Conservation (phyloP, 1,284 basidiomycete genomes). For the Apiotrichum laibachii region DNA sequence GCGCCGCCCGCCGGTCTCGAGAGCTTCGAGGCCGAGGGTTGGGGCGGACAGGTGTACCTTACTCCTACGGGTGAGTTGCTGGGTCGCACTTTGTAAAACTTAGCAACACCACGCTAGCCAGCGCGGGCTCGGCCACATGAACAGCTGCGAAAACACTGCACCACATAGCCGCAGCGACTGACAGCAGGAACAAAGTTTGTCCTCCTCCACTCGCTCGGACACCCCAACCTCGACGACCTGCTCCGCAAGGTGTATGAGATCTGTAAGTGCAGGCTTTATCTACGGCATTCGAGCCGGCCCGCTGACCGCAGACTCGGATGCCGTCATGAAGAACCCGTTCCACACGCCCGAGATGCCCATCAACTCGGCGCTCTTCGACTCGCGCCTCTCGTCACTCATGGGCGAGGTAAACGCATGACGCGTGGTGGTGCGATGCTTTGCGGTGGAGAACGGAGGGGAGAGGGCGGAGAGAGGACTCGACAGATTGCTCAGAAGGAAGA, state of each 20-base stretch:
- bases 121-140: too few relatives aligned
- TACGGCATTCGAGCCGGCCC: neutral
- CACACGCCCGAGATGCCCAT: constrained; percentile 99
- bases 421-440: too few relatives aligned
- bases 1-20: constrained; percentile 81
- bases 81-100: too few relatives aligned
- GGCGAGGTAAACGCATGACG: constrained; percentile 28
- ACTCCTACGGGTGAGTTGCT: constrained; percentile 78
- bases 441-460: neutral
- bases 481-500: neutral
- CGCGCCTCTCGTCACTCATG: constrained; percentile 53
- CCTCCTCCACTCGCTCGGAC: constrained; percentile 68
- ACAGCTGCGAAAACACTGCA: too few relatives aligned
- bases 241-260: constrained; percentile 82
- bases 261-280: constrained; percentile 55
- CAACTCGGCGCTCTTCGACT: constrained; percentile 83
- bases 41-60: constrained; percentile 57
- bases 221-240: constrained; percentile 61
- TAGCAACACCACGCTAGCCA: too few relatives aligned
- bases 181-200: constrained; percentile 92
- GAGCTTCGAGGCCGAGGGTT: constrained; percentile 85
- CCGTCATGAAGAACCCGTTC: constrained; percentile 99
- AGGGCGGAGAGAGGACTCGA: neutral
- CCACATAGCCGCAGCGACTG: neutral
- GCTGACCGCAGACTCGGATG: constrained; percentile 59